Conservation (phyloP, 2,329 filamentous ascomycete species). For the Neopestalotiopsis sp. region DNA sequence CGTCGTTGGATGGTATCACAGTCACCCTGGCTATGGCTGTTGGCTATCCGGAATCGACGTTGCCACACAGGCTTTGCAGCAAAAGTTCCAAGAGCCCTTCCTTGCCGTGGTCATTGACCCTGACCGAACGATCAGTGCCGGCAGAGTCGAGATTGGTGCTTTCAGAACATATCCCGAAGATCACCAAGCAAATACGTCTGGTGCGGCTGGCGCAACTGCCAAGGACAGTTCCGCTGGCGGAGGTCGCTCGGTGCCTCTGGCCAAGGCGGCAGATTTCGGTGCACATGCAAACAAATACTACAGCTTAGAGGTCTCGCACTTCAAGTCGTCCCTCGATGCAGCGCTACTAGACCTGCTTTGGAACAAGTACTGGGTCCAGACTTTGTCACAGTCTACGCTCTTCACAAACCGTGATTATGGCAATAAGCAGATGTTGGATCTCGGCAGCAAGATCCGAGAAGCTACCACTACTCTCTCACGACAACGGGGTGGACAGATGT, state of each 20-base stretch:
- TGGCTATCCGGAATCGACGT: constrained; percentile 98
- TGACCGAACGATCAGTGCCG: constrained; percentile 90
- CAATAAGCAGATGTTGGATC: constrained; percentile 89
- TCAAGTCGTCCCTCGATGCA: constrained; percentile 89
- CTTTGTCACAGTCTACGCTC: constrained; percentile 86
- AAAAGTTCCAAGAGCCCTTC: constrained; percentile 87
- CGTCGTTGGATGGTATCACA: constrained; percentile 97
- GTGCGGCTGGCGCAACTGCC: constrained; percentile 16
- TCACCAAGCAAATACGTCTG: constrained; percentile 58
- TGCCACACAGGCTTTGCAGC: constrained; percentile 83
- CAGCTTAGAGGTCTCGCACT: constrained; percentile 87
- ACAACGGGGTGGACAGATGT: constrained; percentile 35
- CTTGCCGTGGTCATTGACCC: constrained; percentile 96
- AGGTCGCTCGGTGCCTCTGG: constrained; percentile 82
- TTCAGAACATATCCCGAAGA: constrained; percentile 88
- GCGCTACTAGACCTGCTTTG: constrained; percentile 87
- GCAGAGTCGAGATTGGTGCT: constrained; percentile 96
- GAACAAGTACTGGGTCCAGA: constrained; percentile 99
- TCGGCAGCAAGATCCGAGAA: constrained; percentile 81
- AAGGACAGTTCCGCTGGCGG: constrained; percentile 50
- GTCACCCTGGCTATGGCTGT: constrained; percentile 95
- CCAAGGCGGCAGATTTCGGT: constrained; percentile 94
- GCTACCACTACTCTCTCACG: constrained; percentile 51
- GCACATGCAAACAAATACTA: constrained; percentile 93
- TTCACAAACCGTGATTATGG: constrained; percentile 93